Conservation (phyloP, 768 basidiomycete genomes). For the Lactifluus pinguis region DNA sequence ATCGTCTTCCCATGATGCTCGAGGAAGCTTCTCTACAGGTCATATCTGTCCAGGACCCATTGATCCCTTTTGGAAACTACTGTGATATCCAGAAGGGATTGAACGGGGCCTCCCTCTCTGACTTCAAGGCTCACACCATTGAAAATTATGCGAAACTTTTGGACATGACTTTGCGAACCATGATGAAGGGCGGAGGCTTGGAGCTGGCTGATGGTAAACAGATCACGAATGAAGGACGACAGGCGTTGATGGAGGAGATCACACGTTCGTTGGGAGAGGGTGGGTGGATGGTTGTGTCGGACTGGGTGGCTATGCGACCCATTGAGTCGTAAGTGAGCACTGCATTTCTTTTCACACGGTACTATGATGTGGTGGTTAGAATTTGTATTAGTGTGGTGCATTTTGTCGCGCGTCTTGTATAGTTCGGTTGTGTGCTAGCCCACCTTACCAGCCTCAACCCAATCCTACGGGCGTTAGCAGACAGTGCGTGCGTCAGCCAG, state of each 20-base stretch:
- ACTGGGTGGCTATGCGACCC: background rate
- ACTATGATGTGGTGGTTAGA: too few species aligned
- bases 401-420: too few species aligned
- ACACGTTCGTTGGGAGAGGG: background rate
- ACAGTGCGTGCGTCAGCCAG: too few species aligned
- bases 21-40: background rate
- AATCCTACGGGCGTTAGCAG: too few species aligned
- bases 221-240: background rate
- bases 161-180: background rate
- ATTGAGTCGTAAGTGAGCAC: background rate
- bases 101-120: background rate
- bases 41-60: background rate
- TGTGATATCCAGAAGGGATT: background rate
- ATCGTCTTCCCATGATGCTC: background rate
- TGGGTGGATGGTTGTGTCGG: background rate
- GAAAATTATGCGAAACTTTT: background rate
- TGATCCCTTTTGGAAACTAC: background rate
- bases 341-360: too few species aligned
- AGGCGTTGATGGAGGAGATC: background rate
- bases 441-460: too few species aligned
- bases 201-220: background rate
- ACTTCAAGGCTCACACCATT: background rate
- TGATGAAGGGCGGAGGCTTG: background rate
- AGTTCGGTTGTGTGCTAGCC: too few species aligned
- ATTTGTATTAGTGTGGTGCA: too few species aligned